A percentile compares a stretch with the other conserved stretches of the same genome.
Conservation (phyloP, 1,139 yeast species). For the Kodamaea ohmeri region DNA sequence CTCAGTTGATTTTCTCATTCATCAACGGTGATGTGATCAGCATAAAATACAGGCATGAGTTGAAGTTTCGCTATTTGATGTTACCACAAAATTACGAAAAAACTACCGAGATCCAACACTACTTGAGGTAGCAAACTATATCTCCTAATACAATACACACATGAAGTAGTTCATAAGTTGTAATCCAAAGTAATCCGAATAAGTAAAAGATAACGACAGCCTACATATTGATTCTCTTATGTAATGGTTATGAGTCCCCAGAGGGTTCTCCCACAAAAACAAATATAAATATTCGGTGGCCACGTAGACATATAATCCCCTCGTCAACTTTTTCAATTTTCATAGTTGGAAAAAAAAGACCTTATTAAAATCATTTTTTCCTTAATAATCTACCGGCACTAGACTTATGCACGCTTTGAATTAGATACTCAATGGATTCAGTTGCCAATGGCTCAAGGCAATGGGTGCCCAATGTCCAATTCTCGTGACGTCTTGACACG, state of each 20-base stretch:
- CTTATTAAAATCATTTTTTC: neutral
- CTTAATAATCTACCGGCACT: neutral
- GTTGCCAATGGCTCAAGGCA: neutral
- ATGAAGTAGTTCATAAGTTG: too few relatives aligned
- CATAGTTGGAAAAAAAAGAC: neutral
- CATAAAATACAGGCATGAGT: slow-evolving; percentile 28
- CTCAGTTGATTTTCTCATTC: slow-evolving; percentile 28
- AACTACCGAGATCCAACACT: slow-evolving; percentile 5
- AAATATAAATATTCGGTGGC: too few relatives aligned
- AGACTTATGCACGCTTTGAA: neutral
- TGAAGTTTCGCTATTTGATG: slow-evolving; percentile 43
- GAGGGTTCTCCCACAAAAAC: too few relatives aligned
- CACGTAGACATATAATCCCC: neutral
- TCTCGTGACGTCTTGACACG: neutral
- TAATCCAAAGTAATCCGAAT: too few relatives aligned
- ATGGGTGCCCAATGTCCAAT: neutral
- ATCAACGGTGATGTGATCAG: slow-evolving; percentile 32
- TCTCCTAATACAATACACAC: neutral
- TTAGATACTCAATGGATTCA: neutral
- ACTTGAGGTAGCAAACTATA: slow-evolving; percentile 3
- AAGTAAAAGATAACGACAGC: too few relatives aligned
- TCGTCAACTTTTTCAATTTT: neutral
- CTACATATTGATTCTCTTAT: too few relatives aligned
- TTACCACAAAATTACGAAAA: slow-evolving; percentile 24
- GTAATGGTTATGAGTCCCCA: too few relatives aligned